Base-by-base conservation (phyloP, 768 basidiomycete genomes). In the Tylopilus plumbeoviolaceoides region DNA sequence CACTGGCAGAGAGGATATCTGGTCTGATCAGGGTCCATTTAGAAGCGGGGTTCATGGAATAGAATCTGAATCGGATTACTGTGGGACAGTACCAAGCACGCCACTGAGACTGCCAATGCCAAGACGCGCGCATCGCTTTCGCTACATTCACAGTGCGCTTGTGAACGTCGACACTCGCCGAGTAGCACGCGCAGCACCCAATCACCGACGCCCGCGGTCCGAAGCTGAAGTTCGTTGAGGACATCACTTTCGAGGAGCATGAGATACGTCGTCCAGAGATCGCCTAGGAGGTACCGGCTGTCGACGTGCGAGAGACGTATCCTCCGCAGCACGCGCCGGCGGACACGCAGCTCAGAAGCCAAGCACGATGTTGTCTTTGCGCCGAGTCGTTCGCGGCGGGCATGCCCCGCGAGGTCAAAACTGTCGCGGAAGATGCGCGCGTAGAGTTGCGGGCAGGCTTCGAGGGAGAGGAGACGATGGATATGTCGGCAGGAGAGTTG, bases 201-300 rank as follows among this genome's bases (percentile, higher is more conserved):
- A 35, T 64, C 45, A 12, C 73, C 55, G 57, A 82, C 74, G 28
- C 73, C 70, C 36, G 70, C 75, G 18, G 63, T 56, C 15, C 63
- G 60, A 10, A 85, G 72, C 23, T 82, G 77, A 21, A 55, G 61
- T 51, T 74, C 74, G 58, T 82, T 84, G 46, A 72, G 63, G 4
- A 71, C 72, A 35, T 75, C 74, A 57, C 77, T 78, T 62, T 87
- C 85, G 30, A 83, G 61, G n/a, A 81, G 61, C 79, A 86, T 83
- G 55, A 82, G 72, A 52, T 82, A 73, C 7, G 76, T 76, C 8
- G 77, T 77, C 77, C 81, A 83, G 21, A 86, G 61, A 62, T 84
- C 83, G 35, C 72, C 70, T 1, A 63, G 57, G 41, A 78, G 55
- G 25, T 62, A 54, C 27, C 51, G 57, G 4, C 47, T 39, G 3